phyloP scores from a whole-genome alignment of 1,284 basidiomycete species.

The Rhodotorula sp. region DNA sequence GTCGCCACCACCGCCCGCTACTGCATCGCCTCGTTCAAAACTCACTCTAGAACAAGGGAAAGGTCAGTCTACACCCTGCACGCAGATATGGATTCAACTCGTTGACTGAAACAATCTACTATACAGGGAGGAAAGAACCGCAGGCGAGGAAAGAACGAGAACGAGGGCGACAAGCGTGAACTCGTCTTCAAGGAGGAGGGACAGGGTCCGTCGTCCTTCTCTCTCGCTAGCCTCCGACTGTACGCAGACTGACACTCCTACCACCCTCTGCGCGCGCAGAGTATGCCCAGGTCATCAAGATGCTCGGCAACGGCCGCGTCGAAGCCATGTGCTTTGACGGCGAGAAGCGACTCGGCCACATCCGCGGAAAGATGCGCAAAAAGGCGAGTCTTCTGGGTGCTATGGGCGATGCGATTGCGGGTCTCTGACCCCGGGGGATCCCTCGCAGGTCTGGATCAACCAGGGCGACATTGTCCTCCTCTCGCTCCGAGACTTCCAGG shows the following conservation, averaged over 20 bases:
- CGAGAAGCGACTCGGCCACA: constrained; percentile 95
- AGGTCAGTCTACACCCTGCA: constrained; percentile 27
- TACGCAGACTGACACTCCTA: neutral
- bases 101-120: no score
- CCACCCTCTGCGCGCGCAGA: constrained; percentile 59
- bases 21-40: neutral
- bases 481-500: constrained; percentile 97
- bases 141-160: constrained; percentile 99
- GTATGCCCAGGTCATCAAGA: constrained; percentile 97
- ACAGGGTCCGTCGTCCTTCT: constrained; percentile 59
- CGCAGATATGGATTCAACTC: neutral
- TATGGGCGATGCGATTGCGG: no score
- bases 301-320: constrained; percentile 96
- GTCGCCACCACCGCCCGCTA: neutral
- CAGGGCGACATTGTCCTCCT: constrained; percentile 96
- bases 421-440: no score
- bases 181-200: constrained; percentile 98
- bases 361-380: constrained; percentile 98
- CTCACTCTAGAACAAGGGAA: constrained; percentile 39
- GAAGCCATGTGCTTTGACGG: constrained; percentile 99
- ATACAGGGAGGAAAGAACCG: constrained; percentile 96
- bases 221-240: neutral
- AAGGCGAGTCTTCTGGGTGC: constrained; percentile 62
- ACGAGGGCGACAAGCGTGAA: constrained; percentile 97
- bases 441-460: constrained; percentile 91